phyloP scores from a whole-genome alignment of 257 asterid species.

The Rehmannia glutinosa region DNA sequence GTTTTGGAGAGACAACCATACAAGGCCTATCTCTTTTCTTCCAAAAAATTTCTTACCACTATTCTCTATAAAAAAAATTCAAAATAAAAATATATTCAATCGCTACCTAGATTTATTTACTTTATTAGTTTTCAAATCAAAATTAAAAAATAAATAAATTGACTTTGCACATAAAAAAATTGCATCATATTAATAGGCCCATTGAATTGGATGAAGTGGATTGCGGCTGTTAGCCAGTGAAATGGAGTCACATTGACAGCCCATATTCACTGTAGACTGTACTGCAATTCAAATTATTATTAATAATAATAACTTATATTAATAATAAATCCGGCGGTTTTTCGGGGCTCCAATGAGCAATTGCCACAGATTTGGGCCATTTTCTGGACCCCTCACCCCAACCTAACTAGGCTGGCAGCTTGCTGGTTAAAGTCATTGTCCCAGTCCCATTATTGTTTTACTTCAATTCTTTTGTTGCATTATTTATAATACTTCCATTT shows the following conservation, averaged over 20 bases:
- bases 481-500: not conserved
- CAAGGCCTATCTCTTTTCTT: no score
- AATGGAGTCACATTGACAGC: constrained; percentile 18
- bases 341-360: not conserved
- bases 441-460: not conserved
- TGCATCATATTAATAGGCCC: not conserved
- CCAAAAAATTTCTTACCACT: no score
- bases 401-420: constrained; percentile 17
- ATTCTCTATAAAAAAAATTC: no score
- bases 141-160: no score
- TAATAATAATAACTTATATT: not conserved
- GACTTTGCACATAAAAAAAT: no score
- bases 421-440: not conserved
- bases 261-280: constrained; percentile 16
- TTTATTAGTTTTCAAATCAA: no score
- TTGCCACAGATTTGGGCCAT: constrained; percentile 10
- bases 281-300: not conserved
- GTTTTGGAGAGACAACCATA: no score
- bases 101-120: no score
- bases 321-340: constrained; percentile 2
- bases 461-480: not conserved
- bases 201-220: constrained; percentile 14
- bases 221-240: constrained; percentile 14
- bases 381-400: constrained; percentile 4
- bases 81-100: no score